phyloP scores from a whole-genome alignment of 1,284 basidiomycete genomes.

The Ganoderma boninense region DNA sequence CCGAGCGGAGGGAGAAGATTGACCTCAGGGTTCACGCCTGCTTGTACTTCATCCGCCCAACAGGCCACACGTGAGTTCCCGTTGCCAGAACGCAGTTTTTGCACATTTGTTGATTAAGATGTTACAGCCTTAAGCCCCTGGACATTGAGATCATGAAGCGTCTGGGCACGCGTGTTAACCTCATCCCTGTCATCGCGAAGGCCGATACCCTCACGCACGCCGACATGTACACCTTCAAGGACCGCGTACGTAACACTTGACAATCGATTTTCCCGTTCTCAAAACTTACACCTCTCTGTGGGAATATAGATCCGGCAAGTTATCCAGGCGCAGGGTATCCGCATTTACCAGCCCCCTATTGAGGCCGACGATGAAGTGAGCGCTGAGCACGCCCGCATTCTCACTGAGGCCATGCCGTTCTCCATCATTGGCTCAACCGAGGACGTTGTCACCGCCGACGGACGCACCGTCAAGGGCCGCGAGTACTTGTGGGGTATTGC shows the following conservation, averaged over 20 bases:
- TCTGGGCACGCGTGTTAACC: constrained; percentile 93
- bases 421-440: constrained; percentile 98
- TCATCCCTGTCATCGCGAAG: constrained; percentile 98
- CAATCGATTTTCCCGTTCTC: constrained; percentile 10
- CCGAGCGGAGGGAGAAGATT: constrained; percentile 90
- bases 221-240: constrained; percentile 93
- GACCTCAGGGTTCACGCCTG: constrained; percentile 98
- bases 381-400: constrained; percentile 89
- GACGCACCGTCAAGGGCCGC: constrained; percentile 94
- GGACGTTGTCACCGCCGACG: constrained; percentile 92
- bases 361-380: constrained; percentile 91
- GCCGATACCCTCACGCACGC: constrained; percentile 96
- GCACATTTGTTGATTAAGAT: not conserved
- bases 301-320: constrained; percentile 84
- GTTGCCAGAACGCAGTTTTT: constrained; percentile 6
- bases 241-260: constrained; percentile 68
- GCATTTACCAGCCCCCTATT: constrained; percentile 93
- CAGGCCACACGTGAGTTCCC: constrained; percentile 88
- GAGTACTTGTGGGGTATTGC: constrained; percentile 99
- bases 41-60: constrained; percentile 96
- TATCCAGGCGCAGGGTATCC: constrained; percentile 91
- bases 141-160: constrained; percentile 99
- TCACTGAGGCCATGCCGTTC: constrained; percentile 94
- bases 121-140: constrained; percentile 87
- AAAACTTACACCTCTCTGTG: constrained; percentile 14